These are phyloP conservation scores for Cyberlindnera nakhonratchasimensis DNA, from an alignment of 805 yeast genomes.

Conservation along the genomic window DNA sequence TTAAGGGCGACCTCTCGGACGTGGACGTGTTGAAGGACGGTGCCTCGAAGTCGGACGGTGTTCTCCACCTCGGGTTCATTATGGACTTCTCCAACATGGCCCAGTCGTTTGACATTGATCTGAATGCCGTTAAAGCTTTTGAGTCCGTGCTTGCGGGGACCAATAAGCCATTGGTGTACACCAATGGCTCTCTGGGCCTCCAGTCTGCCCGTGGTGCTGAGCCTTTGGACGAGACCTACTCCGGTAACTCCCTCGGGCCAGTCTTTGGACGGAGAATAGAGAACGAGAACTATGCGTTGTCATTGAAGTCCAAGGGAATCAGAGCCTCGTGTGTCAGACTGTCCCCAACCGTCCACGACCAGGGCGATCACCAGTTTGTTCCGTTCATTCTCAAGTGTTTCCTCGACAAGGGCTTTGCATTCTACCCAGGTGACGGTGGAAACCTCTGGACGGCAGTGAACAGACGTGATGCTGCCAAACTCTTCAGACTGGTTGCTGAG, in stretches of 20 bases:
- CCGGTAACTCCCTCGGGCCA: neutral
- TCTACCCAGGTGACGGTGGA: slow-evolving; percentile 35
- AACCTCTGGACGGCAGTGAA: slow-evolving; percentile 33
- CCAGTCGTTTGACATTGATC: slow-evolving; percentile 25
- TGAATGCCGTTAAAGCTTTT: slow-evolving; percentile 29
- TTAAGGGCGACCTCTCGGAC: slow-evolving; percentile 25
- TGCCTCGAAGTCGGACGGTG: slow-evolving; percentile 33
- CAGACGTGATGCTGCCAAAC: slow-evolving; percentile 32
- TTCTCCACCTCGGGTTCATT: slow-evolving; percentile 35
- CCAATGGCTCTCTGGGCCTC: slow-evolving; percentile 24
- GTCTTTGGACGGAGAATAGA: slow-evolving; percentile 10
- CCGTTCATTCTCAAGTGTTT: slow-evolving; percentile 27
- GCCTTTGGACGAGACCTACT: slow-evolving; percentile 7
- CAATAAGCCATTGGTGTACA: slow-evolving; percentile 27
- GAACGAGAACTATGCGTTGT: slow-evolving; percentile 18
- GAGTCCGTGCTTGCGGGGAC: slow-evolving; percentile 30
- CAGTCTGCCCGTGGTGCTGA: slow-evolving; percentile 7
- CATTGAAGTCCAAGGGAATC: slow-evolving; percentile 28
- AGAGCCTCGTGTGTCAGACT: slow-evolving; percentile 27
- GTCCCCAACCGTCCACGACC: slow-evolving; percentile 35
- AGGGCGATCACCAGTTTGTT: slow-evolving; percentile 29
- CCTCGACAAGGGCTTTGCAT: slow-evolving; percentile 29
- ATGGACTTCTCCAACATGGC: slow-evolving; percentile 30
- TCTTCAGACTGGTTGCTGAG: slow-evolving; percentile 30
- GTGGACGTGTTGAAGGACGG: slow-evolving; percentile 28